Evolutionary conservation across 345 rosid species (phyloP), one percentile per base, ranked within the genome.

Genomic region (Camelina sativa): DNA sequence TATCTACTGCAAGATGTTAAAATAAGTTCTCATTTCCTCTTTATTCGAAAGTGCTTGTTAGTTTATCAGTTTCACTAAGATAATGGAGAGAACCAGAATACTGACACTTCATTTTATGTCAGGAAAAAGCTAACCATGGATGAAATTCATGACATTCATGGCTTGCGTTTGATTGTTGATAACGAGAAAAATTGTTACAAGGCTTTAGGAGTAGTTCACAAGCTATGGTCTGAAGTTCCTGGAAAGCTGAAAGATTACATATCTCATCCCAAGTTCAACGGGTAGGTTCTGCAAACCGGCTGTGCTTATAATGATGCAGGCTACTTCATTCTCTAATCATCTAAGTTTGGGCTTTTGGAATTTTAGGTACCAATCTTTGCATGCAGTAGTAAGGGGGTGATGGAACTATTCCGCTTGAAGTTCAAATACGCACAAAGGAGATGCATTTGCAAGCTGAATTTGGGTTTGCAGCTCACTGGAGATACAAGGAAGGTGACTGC

Each of bases 381-480:
- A 95, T 80, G 86, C 93, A 0, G 93, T 95, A 13, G 99, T 95
- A 43, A 82, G 52, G 85, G n/a, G 90, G 89, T 55, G 92, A 90
- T 75, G 97, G 90, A 38, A 80, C 59, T 3, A 84, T 84, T 71
- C 97, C 93, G 2, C 84, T 95, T 12, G 99, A 95, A 86, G 93
- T 92, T 76, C 97, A 95, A 76, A 90, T 95, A 77, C 96, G 97
- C 3, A 89, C 99, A 11, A 90, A 79, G 75, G 87, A 86, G 76
- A 92, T 95, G 99, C 96, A 95, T 84, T 76, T 89, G 88, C 97
- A 95, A 67, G 93, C 99, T 6, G 99, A 95, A 41, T 89, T 86
- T 83, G 99, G 99, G 74, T 89, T 95, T 84, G 99, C 99, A 5
- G 99, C 99, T 64, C 99, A 95, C 57, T 95, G 99, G 99, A 90